Conservation (phyloP, 1,139 yeast species). For the Pichia kudriavzevii region DNA sequence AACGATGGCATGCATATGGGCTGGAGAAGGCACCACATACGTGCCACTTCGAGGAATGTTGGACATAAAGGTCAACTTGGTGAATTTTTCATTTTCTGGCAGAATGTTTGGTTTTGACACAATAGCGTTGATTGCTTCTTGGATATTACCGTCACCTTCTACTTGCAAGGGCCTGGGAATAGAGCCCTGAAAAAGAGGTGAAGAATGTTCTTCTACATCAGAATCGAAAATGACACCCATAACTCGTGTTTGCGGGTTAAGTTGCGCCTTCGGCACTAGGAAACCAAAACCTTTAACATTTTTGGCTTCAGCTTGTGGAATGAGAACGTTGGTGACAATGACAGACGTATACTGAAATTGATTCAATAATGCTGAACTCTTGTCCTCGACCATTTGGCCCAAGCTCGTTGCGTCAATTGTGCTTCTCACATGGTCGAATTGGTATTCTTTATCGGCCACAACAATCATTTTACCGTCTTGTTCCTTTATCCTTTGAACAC, state of each 20-base stretch:
- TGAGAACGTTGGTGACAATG: conserved; percentile 53
- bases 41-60: conserved; percentile 1
- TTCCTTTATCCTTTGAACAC: conserved; percentile 10
- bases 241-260: conserved; percentile 47
- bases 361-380: conserved; percentile 22
- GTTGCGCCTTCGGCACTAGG: conserved; percentile 55
- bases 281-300: conserved; percentile 69
- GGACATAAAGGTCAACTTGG: not conserved
- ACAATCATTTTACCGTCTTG: conserved; percentile 10
- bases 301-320: conserved; percentile 36
- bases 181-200: conserved; percentile 1
- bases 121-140: too few relatives aligned
- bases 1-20: not conserved
- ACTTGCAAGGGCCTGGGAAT: conserved; percentile 1
- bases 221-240: conserved; percentile 91
- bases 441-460: conserved; percentile 23
- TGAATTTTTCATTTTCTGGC: not conserved
- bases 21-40: not conserved
- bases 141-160: not conserved
- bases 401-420: conserved; percentile 39
- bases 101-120: not conserved
- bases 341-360: conserved; percentile 46
- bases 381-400: conserved; percentile 10
- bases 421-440: conserved; percentile 49
- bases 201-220: conserved; percentile 46